Percentiles rank a stretch among this genome's conserved stretches.
These are phyloP conservation scores for Biscogniauxia sp. DNA, from an alignment of 2,329 filamentous ascomycete species.

Conservation along the genomic window DNA sequence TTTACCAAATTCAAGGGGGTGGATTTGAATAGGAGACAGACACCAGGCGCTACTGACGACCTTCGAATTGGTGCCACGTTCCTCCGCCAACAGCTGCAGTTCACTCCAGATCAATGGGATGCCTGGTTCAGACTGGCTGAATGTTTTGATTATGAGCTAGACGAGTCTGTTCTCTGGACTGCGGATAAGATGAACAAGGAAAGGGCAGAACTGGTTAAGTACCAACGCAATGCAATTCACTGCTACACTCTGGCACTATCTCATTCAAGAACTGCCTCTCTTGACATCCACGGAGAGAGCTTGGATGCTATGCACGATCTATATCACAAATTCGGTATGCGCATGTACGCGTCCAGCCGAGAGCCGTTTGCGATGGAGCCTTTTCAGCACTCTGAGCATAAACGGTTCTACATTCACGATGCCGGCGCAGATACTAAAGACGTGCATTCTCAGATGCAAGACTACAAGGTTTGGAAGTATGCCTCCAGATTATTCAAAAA, in stretches of 20 bases:
- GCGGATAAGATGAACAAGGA: conserved; percentile 90
- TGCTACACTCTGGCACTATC: conserved; percentile 66
- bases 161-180: conserved; percentile 84
- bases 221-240: conserved; percentile 79
- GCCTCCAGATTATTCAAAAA: conserved; percentile 55
- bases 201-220: conserved; percentile 67
- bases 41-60: conserved; percentile 77
- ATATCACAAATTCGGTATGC: conserved; percentile 60
- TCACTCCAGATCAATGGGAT: conserved; percentile 80
- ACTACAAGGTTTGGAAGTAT: conserved; percentile 62
- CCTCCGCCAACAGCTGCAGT: conserved; percentile 78
- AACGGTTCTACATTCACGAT: conserved; percentile 54
- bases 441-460: conserved; percentile 55
- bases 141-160: conserved; percentile 82
- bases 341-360: conserved; percentile 60
- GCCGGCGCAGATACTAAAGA: conserved; percentile 48
- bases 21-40: conserved; percentile 71
- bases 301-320: conserved; percentile 54
- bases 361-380: conserved; percentile 64
- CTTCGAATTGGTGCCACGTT: conserved; percentile 78
- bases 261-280: conserved; percentile 47
- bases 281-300: conserved; percentile 43
- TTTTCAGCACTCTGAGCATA: conserved; percentile 55
- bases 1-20: conserved; percentile 77
- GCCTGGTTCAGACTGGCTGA: conserved; percentile 88